Base-by-base conservation (phyloP, 805 yeast species). In the Candida sphagnicola region DNA sequence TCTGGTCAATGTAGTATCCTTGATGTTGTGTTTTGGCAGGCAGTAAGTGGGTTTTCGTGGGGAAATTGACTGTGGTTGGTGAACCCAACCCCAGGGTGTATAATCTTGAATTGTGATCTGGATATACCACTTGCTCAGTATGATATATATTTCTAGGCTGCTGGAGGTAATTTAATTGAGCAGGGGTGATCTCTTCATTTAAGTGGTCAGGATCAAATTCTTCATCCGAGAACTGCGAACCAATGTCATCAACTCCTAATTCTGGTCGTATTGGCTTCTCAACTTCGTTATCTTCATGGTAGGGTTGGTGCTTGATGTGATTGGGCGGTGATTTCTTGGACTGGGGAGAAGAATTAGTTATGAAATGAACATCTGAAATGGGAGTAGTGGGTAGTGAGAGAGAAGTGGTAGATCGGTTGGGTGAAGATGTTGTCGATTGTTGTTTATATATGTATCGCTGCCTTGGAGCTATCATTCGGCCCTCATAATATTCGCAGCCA, bases 171-270 rank as follows among this genome's bases (percentile, higher is more conserved):
- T 56, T 62, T 13, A 65, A 44, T 34, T 67, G 62, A 0, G 73
- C 72, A 2, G 73, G 72, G 0, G 72, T 67, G 33, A 63, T 67
- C 44, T 58, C 59, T 24, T 45, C 56, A 28, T 63, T 50, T 24
- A 45, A 54, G 38, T 65, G 62, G 19, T 54, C 59, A 17, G 56
- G 57, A 37, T 57, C 59, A 31, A 44, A 33, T n/a, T n/a, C n/a
- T n/a, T n/a, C n/a, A n/a, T n/a, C n/a, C n/a, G n/a, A n/a, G n/a
- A n/a, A n/a, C n/a, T n/a, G n/a, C n/a, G n/a, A n/a, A n/a, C n/a
- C n/a, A n/a, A n/a, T n/a, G n/a, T n/a, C n/a, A n/a, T n/a, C n/a
- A n/a, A n/a, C n/a, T n/a, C n/a, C n/a, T n/a, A n/a, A n/a, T n/a
- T n/a, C n/a, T n/a, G n/a, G n/a, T n/a, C n/a, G n/a, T n/a, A n/a